These are phyloP conservation scores for Alternaria conjuncta DNA, from an alignment of 2,329 filamentous ascomycete genomes.

Conservation along the genomic window DNA sequence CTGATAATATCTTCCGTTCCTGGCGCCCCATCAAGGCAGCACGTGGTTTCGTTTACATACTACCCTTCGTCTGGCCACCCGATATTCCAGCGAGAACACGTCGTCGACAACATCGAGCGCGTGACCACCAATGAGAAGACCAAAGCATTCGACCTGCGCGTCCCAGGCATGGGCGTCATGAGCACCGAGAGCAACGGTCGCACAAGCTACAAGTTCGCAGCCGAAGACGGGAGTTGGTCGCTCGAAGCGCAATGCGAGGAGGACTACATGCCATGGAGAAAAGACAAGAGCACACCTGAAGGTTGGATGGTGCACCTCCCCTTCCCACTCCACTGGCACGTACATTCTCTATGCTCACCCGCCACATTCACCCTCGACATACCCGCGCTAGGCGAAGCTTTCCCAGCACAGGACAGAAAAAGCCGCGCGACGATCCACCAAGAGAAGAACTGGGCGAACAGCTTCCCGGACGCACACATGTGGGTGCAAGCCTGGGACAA, in stretches of 20 bases:
- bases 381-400: slow-evolving; percentile 29
- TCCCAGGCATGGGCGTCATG: slow-evolving; percentile 51
- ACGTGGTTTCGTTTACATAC: slow-evolving; percentile 60
- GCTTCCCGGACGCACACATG: slow-evolving; percentile 53
- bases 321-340: slow-evolving; percentile 60
- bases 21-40: slow-evolving; percentile 47
- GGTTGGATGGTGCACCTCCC: slow-evolving; percentile 54
- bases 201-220: slow-evolving; percentile 45
- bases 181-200: slow-evolving; percentile 44
- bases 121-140: slow-evolving; percentile 31
- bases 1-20: slow-evolving; percentile 56
- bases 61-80: slow-evolving; percentile 45
- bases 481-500: slow-evolving; percentile 43
- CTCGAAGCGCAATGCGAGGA: slow-evolving; percentile 50
- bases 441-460: slow-evolving; percentile 60
- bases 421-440: slow-evolving; percentile 54
- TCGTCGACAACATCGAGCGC: slow-evolving; percentile 50
- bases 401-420: slow-evolving; percentile 29
- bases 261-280: slow-evolving; percentile 49
- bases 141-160: slow-evolving; percentile 50
- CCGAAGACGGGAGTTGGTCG: slow-evolving; percentile 41
- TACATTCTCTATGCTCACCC: slow-evolving; percentile 54
- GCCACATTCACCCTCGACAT: slow-evolving; percentile 51
- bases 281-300: slow-evolving; percentile 51
- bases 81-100: slow-evolving; percentile 53